Evolutionary conservation across 805 yeast species (phyloP).

Genomic region (Yarrowia deformans): DNA sequence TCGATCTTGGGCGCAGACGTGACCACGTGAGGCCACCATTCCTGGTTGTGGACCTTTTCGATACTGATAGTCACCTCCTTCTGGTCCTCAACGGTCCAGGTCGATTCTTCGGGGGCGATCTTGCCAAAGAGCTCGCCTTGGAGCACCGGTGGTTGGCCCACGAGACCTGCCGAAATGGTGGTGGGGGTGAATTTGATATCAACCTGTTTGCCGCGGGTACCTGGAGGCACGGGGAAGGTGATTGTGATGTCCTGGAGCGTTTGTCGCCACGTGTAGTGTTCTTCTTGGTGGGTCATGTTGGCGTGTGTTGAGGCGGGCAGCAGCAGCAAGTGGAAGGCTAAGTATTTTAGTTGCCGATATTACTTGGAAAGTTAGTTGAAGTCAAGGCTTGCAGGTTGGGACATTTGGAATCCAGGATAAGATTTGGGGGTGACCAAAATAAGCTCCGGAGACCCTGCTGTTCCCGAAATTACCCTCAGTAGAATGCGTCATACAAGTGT

Average conservation of each 20-base stretch:
- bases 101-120: conserved; percentile 50
- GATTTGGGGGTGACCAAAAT: too few species aligned
- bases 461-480: conserved; percentile 14
- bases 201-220: conserved; percentile 52
- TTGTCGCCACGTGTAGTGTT: conserved; percentile 52
- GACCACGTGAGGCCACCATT: conserved; percentile 60
- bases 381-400: not conserved
- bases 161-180: conserved; percentile 46
- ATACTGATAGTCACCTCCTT: conserved; percentile 51
- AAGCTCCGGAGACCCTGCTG: not conserved
- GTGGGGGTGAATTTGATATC: conserved; percentile 46
- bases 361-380: not conserved
- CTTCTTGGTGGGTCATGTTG: conserved; percentile 19
- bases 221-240: conserved; percentile 47
- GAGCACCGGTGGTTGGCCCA: conserved; percentile 43
- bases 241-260: conserved; percentile 56
- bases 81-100: conserved; percentile 55
- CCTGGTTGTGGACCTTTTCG: conserved; percentile 51
- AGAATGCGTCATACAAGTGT: not conserved
- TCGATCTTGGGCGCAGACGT: conserved; percentile 55
- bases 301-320: too few species aligned
- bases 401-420: too few species aligned
- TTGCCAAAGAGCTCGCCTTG: conserved; percentile 52
- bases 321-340: not conserved
- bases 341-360: not conserved